phyloP scores from a whole-genome alignment of 352 stramenopile species.

The Globisporangium cylindrosporum region DNA sequence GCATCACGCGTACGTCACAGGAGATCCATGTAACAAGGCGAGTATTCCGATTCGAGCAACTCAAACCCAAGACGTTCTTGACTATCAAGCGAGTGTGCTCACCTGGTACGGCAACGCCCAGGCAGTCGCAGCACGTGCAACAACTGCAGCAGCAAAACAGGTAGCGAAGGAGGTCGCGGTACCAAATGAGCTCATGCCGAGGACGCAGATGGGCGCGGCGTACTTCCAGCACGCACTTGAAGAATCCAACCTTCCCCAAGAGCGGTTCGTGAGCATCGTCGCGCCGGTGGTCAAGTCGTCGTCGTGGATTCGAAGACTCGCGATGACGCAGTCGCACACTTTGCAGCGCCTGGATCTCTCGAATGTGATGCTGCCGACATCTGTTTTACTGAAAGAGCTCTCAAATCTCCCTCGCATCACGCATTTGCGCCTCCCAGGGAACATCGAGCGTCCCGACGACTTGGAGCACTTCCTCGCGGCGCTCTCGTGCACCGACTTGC shows the following conservation, averaged over 20 bases:
- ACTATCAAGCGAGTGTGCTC: slow-evolving; percentile 22
- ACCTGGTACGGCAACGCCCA: slow-evolving; percentile 29
- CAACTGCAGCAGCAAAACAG: slow-evolving; percentile 10
- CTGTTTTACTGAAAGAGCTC: slow-evolving; percentile 62
- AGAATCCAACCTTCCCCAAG: slow-evolving; percentile 37
- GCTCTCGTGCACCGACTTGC: slow-evolving; percentile 47
- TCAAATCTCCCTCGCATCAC: slow-evolving; percentile 47
- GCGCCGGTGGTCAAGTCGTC: slow-evolving; percentile 47
- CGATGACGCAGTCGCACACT: slow-evolving; percentile 44
- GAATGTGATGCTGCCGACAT: slow-evolving; percentile 45
- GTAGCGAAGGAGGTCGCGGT: background rate
- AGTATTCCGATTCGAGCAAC: slow-evolving; percentile 9
- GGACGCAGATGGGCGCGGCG: slow-evolving; percentile 34
- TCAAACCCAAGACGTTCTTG: slow-evolving; percentile 6
- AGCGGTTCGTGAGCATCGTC: slow-evolving; percentile 69
- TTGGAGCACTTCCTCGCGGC: slow-evolving; percentile 70
- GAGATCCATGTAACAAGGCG: background rate
- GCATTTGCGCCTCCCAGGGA: slow-evolving; percentile 54
- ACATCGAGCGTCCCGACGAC: slow-evolving; percentile 70
- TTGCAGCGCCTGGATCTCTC: slow-evolving; percentile 70
- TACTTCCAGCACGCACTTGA: slow-evolving; percentile 53
- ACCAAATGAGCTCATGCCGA: slow-evolving; percentile 33
- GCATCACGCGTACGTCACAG: slow-evolving; percentile 46
- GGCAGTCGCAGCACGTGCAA: slow-evolving; percentile 12
- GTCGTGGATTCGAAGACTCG: slow-evolving; percentile 62